A percentile compares a stretch with the other conserved stretches of the same genome.
These are phyloP conservation scores for Rhynchosporium agropyri DNA, from an alignment of 2,329 filamentous ascomycete species.

Conservation along the genomic window DNA sequence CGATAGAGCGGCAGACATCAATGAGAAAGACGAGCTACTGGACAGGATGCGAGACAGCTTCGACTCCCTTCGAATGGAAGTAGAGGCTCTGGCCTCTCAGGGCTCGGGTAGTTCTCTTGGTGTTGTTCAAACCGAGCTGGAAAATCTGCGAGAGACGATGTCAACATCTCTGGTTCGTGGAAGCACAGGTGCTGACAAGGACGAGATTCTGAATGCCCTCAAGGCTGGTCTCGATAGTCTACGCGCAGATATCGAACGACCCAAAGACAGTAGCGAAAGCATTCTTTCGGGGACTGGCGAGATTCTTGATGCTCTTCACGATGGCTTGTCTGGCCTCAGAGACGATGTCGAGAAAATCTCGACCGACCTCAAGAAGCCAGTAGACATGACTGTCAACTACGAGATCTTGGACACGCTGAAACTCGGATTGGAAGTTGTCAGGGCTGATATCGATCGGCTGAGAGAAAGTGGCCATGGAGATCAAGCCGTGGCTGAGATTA, in stretches of 20 bases:
- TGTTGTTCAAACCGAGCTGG: conserved; percentile 56
- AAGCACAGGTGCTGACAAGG: conserved; percentile 52
- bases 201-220: conserved; percentile 66
- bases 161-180: conserved; percentile 53
- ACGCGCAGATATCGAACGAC: conserved; percentile 64
- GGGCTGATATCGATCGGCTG: conserved; percentile 76
- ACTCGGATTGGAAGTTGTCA: conserved; percentile 74
- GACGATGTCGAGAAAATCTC: conserved; percentile 72
- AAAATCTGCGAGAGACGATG: conserved; percentile 60
- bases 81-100: conserved; percentile 42
- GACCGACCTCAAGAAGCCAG: conserved; percentile 66
- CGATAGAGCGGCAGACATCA: conserved; percentile 68
- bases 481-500: conserved; percentile 53
- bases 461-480: conserved; percentile 57
- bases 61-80: conserved; percentile 22
- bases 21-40: conserved; percentile 77
- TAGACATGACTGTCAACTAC: conserved; percentile 81
- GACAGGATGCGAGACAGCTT: conserved; percentile 58
- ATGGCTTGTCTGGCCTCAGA: conserved; percentile 79
- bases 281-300: conserved; percentile 70
- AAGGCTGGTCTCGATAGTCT: conserved; percentile 74
- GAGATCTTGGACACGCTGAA: conserved; percentile 89
- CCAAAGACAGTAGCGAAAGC: conserved; percentile 38
- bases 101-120: conserved; percentile 59
- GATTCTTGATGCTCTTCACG: conserved; percentile 85